phyloP scores from a whole-genome alignment of 1,284 basidiomycete species.

The Coriolopsis trogii region DNA sequence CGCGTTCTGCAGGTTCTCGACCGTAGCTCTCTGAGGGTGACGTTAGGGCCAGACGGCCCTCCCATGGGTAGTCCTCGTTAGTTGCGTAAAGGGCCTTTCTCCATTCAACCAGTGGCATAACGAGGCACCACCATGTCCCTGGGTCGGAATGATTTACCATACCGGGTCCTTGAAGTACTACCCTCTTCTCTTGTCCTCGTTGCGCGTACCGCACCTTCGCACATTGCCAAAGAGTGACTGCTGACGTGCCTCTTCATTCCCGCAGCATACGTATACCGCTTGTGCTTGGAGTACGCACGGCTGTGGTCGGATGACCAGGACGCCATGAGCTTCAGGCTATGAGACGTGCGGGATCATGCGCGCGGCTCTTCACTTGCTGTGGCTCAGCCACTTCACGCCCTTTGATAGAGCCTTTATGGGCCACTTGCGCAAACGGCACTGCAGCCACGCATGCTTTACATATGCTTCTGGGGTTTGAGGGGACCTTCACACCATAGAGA shows the following conservation, averaged over 20 bases:
- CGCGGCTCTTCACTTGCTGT: not conserved
- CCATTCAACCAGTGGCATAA: no score
- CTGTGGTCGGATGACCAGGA: conserved; percentile 85
- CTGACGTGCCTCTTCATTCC: conserved; percentile 18
- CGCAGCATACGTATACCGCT: conserved; percentile 82
- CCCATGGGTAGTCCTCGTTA: no score
- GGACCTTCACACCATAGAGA: conserved; percentile 10
- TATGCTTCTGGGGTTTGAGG: conserved; percentile 11
- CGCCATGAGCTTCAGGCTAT: conserved; percentile 33
- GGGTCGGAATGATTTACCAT: no score
- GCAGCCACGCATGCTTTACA: not conserved
- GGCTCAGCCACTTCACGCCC: not conserved
- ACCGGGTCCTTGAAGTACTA: not conserved
- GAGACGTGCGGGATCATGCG: conserved; percentile 4
- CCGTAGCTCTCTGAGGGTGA: no score
- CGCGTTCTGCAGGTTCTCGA: no score
- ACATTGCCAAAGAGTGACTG: not conserved
- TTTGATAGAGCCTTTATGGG: not conserved
- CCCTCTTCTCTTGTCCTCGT: conserved; percentile 6
- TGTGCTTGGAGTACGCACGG: conserved; percentile 89
- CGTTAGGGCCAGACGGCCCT: no score
- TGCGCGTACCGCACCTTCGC: conserved; percentile 6
- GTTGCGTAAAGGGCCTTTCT: no score
- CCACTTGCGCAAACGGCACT: not conserved
- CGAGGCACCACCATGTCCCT: no score